phyloP scores from a whole-genome alignment of 2,329 filamentous ascomycete genomes.

The Cytospora chrysosperma region DNA sequence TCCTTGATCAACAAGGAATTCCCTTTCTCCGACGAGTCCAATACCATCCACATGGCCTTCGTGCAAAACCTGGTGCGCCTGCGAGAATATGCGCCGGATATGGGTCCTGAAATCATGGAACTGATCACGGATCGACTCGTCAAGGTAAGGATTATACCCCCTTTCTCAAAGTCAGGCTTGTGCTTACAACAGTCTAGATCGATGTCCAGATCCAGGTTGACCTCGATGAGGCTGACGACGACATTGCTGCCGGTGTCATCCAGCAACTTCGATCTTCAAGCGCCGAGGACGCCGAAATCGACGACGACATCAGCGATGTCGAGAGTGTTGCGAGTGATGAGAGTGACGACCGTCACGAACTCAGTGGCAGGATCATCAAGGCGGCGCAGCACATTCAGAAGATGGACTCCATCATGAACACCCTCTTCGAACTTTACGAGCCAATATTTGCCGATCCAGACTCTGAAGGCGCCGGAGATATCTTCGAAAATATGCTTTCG shows the following conservation, averaged over 20 bases:
- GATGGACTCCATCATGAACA: conserved; percentile 85
- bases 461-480: conserved; percentile 66
- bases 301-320: conserved; percentile 60
- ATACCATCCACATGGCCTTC: conserved; percentile 81
- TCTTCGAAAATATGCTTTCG: conserved; percentile 75
- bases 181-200: conserved; percentile 46
- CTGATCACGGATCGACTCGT: conserved; percentile 83
- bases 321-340: conserved; percentile 73
- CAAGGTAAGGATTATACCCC: conserved; percentile 43
- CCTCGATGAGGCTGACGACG: conserved; percentile 88
- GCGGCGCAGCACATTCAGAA: conserved; percentile 84
- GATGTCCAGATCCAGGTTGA: conserved; percentile 95
- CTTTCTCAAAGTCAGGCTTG: neutral
- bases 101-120: conserved; percentile 78
- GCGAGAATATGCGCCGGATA: conserved; percentile 72
- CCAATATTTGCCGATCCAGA: conserved; percentile 69
- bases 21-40: conserved; percentile 73
- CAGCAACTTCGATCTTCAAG: conserved; percentile 43
- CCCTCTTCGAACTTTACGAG: conserved; percentile 81
- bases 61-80: conserved; percentile 80
- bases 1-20: conserved; percentile 68
- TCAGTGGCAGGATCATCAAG: conserved; percentile 62
- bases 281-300: conserved; percentile 47
- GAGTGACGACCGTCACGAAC: conserved; percentile 59
- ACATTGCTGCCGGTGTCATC: conserved; percentile 72